Evolutionary conservation across 75 land plant genomes (phyloP).

Genomic region (Gnetum montanum): DNA sequence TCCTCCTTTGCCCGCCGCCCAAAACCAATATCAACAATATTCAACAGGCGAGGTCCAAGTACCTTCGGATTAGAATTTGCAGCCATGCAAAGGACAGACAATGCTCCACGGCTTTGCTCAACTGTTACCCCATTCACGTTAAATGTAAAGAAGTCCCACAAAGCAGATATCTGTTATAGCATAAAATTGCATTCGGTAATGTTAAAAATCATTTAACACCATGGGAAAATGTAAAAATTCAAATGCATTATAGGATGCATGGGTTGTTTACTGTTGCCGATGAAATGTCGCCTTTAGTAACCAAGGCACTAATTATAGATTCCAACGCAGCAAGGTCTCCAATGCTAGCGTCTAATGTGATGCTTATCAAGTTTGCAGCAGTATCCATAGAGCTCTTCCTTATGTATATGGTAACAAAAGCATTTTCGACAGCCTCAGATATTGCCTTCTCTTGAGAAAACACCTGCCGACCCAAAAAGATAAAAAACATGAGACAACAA

Average conservation of each 20-base stretch:
- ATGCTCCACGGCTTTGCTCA: slow-evolving; percentile 90
- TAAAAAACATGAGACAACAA: slow-evolving; percentile 11
- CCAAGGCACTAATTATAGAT: slow-evolving; percentile 48
- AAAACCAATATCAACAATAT: slow-evolving; percentile 95
- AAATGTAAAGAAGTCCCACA: slow-evolving; percentile 97
- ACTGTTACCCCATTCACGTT: slow-evolving; percentile 77
- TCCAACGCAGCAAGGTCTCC: slow-evolving; percentile 95
- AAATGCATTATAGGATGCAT: neutral
- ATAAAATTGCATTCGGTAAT: too few species aligned
- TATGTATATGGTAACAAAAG: slow-evolving; percentile 83
- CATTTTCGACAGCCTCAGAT: slow-evolving; percentile 90
- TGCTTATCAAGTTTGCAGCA: slow-evolving; percentile 65
- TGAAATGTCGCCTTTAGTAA: slow-evolving; percentile 76
- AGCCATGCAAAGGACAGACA: slow-evolving; percentile 85
- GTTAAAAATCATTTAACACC: neutral
- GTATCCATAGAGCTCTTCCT: slow-evolving; percentile 65
- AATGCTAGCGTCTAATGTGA: slow-evolving; percentile 72
- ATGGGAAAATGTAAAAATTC: neutral
- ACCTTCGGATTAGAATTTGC: slow-evolving; percentile 65
- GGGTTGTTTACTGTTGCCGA: slow-evolving; percentile 47
- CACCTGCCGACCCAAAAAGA: too few species aligned
- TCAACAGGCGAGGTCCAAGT: slow-evolving; percentile 68
- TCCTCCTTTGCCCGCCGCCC: slow-evolving; percentile 97
- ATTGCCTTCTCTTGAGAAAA: slow-evolving; percentile 93
- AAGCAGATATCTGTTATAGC: slow-evolving; percentile 68